Base-by-base conservation (phyloP, 441 rosid species). In the Pelargonium cotyledonis region DNA sequence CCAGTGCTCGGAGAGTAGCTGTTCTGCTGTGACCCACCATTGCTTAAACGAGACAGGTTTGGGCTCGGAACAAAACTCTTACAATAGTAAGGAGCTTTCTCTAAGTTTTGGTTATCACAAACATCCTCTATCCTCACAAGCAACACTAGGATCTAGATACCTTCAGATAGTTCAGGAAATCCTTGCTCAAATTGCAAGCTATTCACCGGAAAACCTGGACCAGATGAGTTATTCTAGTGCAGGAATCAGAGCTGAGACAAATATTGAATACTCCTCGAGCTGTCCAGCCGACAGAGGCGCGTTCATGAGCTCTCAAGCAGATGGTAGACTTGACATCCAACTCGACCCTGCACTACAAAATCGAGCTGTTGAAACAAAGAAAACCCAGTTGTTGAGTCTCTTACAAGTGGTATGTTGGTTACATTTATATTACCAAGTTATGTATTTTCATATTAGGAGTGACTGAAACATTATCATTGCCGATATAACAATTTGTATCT, bases 141-240 rank as follows among this genome's bases (percentile, higher is more conserved):
- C 82, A n/a, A 77, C 86, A 66, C 73, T 76, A 8, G 89, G 89
- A 67, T 91, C 97, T 0, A 81, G 75, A 76, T 91, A 87, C 72
- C 90, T 89, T 66, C 82, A 70, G 12, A 88, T 85, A 21, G 78
- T 91, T 72, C 99, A 91, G 82, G 96, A 88, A 74, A 85, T 94
- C 73, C 92, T 94, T 41, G 80, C 92, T 76, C 89, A 89, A 73
- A 80, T 94, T 61, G 95, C 97, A 19, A 80, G 85, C 74, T 91
- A 75, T 81, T 87, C 99, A 0, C 77, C 89, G 6, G 88, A 84
- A 70, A 85, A 81, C 77, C 47, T 82, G 5, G 89, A 84, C 65
- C 77, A 65, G 10, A 70, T 43, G 66, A 79, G 77, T 63, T 79
- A 69, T 67, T 75, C 80, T n/a, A 62, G 70, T 44, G 62, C 70